Evolutionary conservation across 768 basidiomycete species (phyloP).

Genomic region (Kwoniella shandongensis): DNA sequence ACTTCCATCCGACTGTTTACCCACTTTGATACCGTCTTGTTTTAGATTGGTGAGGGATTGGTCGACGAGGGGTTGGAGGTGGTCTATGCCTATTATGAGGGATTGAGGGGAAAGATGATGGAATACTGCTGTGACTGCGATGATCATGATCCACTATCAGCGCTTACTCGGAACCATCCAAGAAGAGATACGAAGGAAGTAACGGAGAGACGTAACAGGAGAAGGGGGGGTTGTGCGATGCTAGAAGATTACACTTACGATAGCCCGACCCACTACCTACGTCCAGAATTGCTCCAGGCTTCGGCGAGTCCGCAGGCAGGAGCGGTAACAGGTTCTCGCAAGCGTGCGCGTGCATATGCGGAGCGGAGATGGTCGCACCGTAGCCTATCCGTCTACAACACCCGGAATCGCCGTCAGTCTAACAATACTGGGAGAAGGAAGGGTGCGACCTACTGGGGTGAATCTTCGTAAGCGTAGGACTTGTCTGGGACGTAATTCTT

Average conservation of each 20-base stretch:
- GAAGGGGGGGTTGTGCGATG: not conserved
- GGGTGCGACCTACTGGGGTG: slow-evolving; percentile 68
- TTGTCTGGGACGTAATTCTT: slow-evolving; percentile 64
- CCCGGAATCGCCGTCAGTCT: too few relatives aligned
- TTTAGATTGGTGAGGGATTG: slow-evolving; percentile 63
- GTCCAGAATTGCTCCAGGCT: slow-evolving; percentile 77
- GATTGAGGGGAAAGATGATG: slow-evolving; percentile 64
- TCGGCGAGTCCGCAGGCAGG: slow-evolving; percentile 55
- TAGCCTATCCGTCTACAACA: slow-evolving; percentile 70
- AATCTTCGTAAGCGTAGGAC: slow-evolving; percentile 69
- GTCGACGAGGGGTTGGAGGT: slow-evolving; percentile 75
- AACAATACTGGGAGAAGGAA: slow-evolving; percentile 1
- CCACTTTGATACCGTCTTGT: slow-evolving; percentile 62
- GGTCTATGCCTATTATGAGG: slow-evolving; percentile 81
- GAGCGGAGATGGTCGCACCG: slow-evolving; percentile 91
- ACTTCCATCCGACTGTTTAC: slow-evolving; percentile 33
- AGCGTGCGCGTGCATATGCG: slow-evolving; percentile 96
- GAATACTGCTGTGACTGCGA: slow-evolving; percentile 64
- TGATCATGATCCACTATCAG: too few relatives aligned
- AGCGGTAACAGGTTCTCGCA: slow-evolving; percentile 72
- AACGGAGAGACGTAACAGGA: too few relatives aligned
- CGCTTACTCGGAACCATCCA: too few relatives aligned
- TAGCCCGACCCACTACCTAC: slow-evolving; percentile 89
- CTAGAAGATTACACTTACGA: slow-evolving; percentile 32
- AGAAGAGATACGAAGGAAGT: too few relatives aligned